Base-by-base conservation (phyloP, 352 stramenopile species). In the Blastocystis sp. region DNA sequence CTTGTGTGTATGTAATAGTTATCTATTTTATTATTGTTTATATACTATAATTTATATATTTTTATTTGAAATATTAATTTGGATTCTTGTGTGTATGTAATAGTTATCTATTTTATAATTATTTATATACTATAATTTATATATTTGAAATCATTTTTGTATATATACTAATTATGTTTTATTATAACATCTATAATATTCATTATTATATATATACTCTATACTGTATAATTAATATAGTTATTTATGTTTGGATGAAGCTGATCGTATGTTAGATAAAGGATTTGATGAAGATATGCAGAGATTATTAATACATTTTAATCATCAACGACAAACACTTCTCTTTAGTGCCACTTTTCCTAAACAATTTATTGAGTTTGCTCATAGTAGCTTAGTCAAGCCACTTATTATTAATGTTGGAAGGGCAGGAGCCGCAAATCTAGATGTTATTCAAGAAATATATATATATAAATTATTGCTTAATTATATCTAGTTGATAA, bases 341-440 rank as follows among this genome's bases (percentile, higher is more conserved):
- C 72, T 98, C 27, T 96, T 96, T 70, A 92, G 77, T 32, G 91
- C 91, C 27, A 98, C 91, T 13, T 96, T 98, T 83, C 91, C 91
- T 0, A 86, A 95, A 65, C 95, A 96, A 65, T 95, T 96, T 73
- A 84, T 95, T 71, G 87, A 96, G 68, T 98, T 98, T 74, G 88
- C 88, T 21, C 91, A 94, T 66, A 67, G 77, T 36, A 83, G 80
- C 5, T 73, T 98, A 10, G 83, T 96, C 5, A 79, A 86, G 43
- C 88, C 91, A 0, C 80, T 98, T 25, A 76, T 95, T 9, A 88
- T 98, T n/a, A 98, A 98, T 71, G 89, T 96, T 9, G 87, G 87
- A 13, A 79, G 91, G 16, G 88, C 88, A 2, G 91, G 91, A 59
- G 91, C 91, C 5, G 88, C 91, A 13, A 96, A 95, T 68, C 69